Evolutionary conservation across 805 yeast species (phyloP).

Genomic region (Ogataea minuta): DNA sequence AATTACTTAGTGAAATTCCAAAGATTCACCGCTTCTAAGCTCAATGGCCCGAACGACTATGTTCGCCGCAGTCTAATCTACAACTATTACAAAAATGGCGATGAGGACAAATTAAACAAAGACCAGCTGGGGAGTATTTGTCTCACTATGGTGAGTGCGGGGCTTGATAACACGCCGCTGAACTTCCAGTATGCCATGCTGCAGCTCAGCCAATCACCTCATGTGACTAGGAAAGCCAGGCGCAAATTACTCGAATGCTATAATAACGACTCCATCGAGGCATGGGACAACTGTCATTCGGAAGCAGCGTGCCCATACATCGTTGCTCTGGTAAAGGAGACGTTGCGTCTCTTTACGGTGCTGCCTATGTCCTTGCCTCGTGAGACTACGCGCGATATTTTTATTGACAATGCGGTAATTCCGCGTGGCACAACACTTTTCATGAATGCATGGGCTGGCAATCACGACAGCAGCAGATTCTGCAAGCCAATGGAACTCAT

Average conservation of each 20-base stretch:
- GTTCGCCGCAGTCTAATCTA: slow-evolving; percentile 27
- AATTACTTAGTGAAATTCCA: slow-evolving; percentile 44
- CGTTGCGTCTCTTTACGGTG: slow-evolving; percentile 60
- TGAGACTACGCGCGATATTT: slow-evolving; percentile 50
- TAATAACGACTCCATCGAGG: slow-evolving; percentile 24
- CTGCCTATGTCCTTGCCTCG: slow-evolving; percentile 69
- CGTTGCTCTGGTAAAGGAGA: slow-evolving; percentile 59
- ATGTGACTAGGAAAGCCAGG: slow-evolving; percentile 45
- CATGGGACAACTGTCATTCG: slow-evolving; percentile 26
- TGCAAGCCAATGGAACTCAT: slow-evolving; percentile 44
- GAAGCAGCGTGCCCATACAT: slow-evolving; percentile 46
- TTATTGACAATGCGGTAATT: slow-evolving; percentile 39
- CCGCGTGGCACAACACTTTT: slow-evolving; percentile 56
- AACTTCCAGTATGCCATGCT: slow-evolving; percentile 61
- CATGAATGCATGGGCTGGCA: slow-evolving; percentile 70
- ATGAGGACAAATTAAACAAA: slow-evolving; percentile 26
- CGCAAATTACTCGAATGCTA: slow-evolving; percentile 37
- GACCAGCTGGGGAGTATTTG: slow-evolving; percentile 59
- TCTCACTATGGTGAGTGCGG: slow-evolving; percentile 76
- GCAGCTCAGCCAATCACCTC: slow-evolving; percentile 46
- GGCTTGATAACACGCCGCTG: slow-evolving; percentile 68
- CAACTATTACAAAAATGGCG: slow-evolving; percentile 22
- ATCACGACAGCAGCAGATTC: slow-evolving; percentile 53
- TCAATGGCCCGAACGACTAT: slow-evolving; percentile 8
- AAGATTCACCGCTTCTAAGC: slow-evolving; percentile 27